Conservation (phyloP, 208 protist genomes). For the Wallacemonas rigidus region DNA sequence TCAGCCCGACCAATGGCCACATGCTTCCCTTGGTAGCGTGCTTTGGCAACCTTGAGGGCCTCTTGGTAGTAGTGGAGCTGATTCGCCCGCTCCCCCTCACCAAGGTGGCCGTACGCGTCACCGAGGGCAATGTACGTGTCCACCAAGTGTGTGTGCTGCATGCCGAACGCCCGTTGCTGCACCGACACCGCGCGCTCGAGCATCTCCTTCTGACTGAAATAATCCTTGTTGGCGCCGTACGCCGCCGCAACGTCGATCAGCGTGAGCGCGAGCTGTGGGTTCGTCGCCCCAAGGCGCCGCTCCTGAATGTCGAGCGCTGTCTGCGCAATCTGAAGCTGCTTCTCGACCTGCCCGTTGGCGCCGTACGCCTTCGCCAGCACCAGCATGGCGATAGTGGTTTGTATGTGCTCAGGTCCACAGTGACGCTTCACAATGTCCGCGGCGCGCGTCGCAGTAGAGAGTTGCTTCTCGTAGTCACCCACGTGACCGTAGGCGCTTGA, state of each 20-base stretch:
- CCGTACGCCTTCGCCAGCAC: constrained; percentile 71
- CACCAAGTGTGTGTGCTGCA: constrained; percentile 72
- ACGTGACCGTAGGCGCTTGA: constrained; percentile 71
- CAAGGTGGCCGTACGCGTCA: constrained; percentile 66
- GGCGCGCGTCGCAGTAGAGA: constrained; percentile 60
- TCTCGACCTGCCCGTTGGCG: constrained; percentile 46
- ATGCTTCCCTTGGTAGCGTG: constrained; percentile 65
- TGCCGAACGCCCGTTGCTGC: constrained; percentile 82
- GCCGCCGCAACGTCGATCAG: constrained; percentile 73
- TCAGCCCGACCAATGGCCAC: constrained; percentile 64
- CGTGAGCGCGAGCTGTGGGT: constrained; percentile 79
- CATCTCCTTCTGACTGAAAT: constrained; percentile 66
- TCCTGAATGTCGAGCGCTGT: constrained; percentile 77
- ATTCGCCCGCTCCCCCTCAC: constrained; percentile 42
- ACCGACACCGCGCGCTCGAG: constrained; percentile 77
- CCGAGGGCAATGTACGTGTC: constrained; percentile 74
- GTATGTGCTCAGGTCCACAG: constrained; percentile 76
- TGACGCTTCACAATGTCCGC: constrained; percentile 76
- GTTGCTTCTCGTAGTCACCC: constrained; percentile 58
- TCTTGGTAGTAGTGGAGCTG: constrained; percentile 75
- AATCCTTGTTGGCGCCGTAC: constrained; percentile 64
- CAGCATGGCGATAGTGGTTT: constrained; percentile 77
- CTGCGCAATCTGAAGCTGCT: constrained; percentile 66
- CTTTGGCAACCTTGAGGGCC: constrained; percentile 65
- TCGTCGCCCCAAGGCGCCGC: constrained; percentile 59